Conservation (phyloP, 208 protist genomes). For the Borovskyia barvae region DNA sequence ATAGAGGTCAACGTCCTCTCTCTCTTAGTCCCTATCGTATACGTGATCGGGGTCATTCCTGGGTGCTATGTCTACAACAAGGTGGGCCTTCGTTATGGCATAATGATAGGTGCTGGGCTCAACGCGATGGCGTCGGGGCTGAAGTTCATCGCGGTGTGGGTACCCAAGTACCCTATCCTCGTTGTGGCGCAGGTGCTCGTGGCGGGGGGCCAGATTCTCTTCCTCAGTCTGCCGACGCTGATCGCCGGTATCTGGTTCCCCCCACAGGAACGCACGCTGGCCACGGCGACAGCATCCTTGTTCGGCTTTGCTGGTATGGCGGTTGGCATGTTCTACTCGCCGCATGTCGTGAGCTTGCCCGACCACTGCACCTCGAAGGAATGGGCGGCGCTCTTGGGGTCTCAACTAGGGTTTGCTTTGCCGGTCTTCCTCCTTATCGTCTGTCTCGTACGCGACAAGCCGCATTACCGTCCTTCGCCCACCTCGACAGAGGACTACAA, state of each 20-base stretch:
- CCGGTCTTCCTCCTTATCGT: slow-evolving; percentile 20
- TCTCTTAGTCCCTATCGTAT: slow-evolving; percentile 38
- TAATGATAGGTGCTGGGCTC: slow-evolving; percentile 22
- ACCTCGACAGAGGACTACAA: slow-evolving; percentile 24
- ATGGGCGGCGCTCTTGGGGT: slow-evolving; percentile 33
- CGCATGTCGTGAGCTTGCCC: slow-evolving; percentile 38
- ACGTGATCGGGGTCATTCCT: slow-evolving; percentile 35
- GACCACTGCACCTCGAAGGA: slow-evolving; percentile 6
- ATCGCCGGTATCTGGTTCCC: slow-evolving; percentile 60
- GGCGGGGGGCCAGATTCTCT: slow-evolving; percentile 36
- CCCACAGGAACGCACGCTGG: slow-evolving; percentile 37
- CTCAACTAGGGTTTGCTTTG: slow-evolving; percentile 28
- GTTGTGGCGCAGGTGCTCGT: slow-evolving; percentile 40
- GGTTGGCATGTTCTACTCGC: slow-evolving; percentile 58
- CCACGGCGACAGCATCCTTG: slow-evolving; percentile 43
- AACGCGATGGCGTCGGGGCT: slow-evolving; percentile 29
- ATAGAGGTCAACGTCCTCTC: slow-evolving; percentile 43
- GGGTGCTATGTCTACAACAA: slow-evolving; percentile 40
- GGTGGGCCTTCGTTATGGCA: slow-evolving; percentile 44
- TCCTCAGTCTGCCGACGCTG: slow-evolving; percentile 33
- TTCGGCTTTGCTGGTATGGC: slow-evolving; percentile 57
- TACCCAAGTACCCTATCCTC: slow-evolving; percentile 31
- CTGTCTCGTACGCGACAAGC: slow-evolving; percentile 22
- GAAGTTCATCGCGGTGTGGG: slow-evolving; percentile 45
- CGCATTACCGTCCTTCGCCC: slow-evolving; percentile 25